Base-by-base conservation (phyloP, 2,329 filamentous ascomycete species). In the Epichloe amarillans region DNA sequence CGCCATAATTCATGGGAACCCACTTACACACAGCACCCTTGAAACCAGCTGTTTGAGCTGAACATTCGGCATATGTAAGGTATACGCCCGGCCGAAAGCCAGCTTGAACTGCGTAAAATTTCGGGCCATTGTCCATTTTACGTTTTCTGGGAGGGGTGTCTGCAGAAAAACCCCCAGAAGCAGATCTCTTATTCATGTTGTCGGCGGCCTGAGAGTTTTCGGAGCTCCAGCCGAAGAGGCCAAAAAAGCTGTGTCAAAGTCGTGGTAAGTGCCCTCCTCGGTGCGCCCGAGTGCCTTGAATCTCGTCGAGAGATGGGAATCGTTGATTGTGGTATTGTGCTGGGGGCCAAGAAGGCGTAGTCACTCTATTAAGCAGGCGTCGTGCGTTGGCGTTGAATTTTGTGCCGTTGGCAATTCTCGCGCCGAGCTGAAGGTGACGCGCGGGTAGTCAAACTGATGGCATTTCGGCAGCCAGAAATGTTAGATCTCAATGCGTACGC, bases 11-110 rank as follows among this genome's bases (percentile, higher is more conserved):
- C n/a, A 11, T 8, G 15, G 17, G n/a, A 35, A 8, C 17, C 15
- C 50, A 77, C 83, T 66, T 71, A 88, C 85, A 88, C 37, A 76
- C 67, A 52, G 84, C 84, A 19, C 83, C 83, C 60, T 68, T 72
- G 63, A 76, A 83, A 2, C 80, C 79, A 0, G 73, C 70, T 38
- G 75, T 83, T 61, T 83, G 78, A 52, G 70, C 66, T 62, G 80
- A 71, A 58, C 81, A 84, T 48, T 82, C 76, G n/a, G 70, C 60
- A 72, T 80, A 85, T 2, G 68, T 75, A 51, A 71, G 64, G 62
- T 83, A 84, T n/a, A 85, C 75, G 7, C 82, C 80, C 0, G 79
- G 78, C 12, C 62, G 66, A 54, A 72, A 69, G 15, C 82, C 81
- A 39, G 67, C 71, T 42, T 72, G 72, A 33, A 85, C 82, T 21